A percentile compares a stretch with the other conserved stretches of the same genome.
Evolutionary conservation across 306 rosid species (phyloP).

Genomic region (Quercus berberidifolia): DNA sequence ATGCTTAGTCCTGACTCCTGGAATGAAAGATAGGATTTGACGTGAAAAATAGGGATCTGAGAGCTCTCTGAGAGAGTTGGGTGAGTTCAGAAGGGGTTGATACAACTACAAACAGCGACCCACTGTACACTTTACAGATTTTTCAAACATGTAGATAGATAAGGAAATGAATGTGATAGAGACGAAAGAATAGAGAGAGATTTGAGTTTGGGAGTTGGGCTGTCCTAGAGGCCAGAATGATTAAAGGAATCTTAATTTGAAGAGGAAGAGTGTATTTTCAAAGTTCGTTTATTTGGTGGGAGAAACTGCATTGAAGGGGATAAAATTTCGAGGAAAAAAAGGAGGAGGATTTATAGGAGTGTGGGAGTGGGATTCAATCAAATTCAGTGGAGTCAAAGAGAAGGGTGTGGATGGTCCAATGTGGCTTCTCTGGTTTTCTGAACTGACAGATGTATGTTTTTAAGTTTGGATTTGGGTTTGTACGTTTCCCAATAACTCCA

Average conservation of each 20-base stretch:
- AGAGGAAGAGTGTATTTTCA: background rate
- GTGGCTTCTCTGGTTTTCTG: background rate
- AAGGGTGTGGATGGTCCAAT: slow-evolving; percentile 21
- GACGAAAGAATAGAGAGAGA: background rate
- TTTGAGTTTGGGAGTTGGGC: background rate
- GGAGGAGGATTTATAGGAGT: background rate
- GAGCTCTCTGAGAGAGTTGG: no score
- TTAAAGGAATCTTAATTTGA: background rate
- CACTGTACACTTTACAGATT: background rate
- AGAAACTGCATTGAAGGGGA: background rate
- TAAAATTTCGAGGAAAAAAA: background rate
- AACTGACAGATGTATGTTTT: background rate
- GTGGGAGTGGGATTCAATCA: no score
- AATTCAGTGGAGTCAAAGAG: background rate
- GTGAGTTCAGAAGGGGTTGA: slow-evolving; percentile 4
- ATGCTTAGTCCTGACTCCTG: no score
- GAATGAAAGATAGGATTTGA: no score
- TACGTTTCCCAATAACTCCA: no score
- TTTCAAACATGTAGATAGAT: background rate
- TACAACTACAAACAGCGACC: slow-evolving; percentile 22
- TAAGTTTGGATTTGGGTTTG: no score
- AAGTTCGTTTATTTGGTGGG: background rate
- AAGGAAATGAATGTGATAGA: background rate
- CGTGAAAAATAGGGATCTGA: background rate
- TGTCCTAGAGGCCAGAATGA: background rate